Percentiles rank a stretch among this genome's conserved stretches.
Conservation (phyloP, 208 protist genomes). For the Leishmania amazonensis region DNA sequence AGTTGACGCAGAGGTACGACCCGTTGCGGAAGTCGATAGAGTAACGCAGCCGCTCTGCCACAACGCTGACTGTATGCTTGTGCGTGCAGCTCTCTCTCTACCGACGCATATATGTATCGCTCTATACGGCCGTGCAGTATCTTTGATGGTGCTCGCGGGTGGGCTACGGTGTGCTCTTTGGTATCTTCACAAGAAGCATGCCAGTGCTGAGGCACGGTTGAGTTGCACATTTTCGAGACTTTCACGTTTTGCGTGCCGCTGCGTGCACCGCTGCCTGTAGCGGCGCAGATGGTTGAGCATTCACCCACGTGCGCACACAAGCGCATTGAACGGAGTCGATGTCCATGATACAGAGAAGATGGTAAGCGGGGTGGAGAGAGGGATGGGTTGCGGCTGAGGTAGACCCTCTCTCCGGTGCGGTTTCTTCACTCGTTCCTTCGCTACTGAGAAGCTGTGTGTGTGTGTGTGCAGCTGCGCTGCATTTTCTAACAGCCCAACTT, state of each 20-base stretch:
- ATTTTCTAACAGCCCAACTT: background rate
- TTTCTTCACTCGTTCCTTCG: background rate
- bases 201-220: background rate
- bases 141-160: background rate
- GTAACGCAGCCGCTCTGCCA: background rate
- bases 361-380: background rate
- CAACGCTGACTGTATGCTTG: background rate
- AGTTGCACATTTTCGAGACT: background rate
- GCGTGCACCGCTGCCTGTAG: background rate
- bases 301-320: background rate
- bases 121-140: background rate
- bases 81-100: background rate
- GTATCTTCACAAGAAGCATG: background rate
- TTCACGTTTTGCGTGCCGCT: background rate
- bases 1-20: conserved; percentile 69
- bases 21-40: conserved; percentile 5
- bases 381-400: background rate
- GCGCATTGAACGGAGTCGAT: background rate
- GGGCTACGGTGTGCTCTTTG: background rate
- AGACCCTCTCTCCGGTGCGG: background rate
- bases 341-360: background rate
- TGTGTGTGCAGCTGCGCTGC: background rate
- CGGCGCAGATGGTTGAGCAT: background rate
- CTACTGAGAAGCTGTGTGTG: background rate
- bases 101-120: too few relatives aligned